phyloP scores from a whole-genome alignment of 2,329 filamentous ascomycete species.

The Ophiostoma sp. region DNA sequence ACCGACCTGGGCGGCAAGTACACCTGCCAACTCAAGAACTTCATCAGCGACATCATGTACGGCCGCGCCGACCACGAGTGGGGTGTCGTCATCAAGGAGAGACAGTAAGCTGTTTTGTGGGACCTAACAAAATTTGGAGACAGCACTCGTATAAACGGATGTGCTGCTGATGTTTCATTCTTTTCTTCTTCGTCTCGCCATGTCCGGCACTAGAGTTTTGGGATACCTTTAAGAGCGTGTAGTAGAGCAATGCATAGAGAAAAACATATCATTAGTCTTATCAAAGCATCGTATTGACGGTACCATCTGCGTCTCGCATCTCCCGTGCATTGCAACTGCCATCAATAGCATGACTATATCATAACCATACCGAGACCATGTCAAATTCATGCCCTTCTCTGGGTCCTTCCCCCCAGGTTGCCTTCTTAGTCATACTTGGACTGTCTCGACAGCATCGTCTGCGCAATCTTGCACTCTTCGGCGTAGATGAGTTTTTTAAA shows the following conservation, averaged over 20 bases:
- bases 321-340: not conserved
- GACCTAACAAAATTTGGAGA: not conserved
- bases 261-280: not conserved
- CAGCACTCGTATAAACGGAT: not conserved
- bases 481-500: slow-evolving; percentile 27
- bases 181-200: not conserved
- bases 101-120: not conserved
- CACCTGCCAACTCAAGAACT: slow-evolving; percentile 59
- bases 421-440: slow-evolving; percentile 24
- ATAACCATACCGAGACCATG: too few relatives aligned
- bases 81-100: slow-evolving; percentile 63
- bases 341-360: not conserved
- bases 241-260: not conserved
- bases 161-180: not conserved
- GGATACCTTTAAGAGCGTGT: not conserved
- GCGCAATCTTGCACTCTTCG: slow-evolving; percentile 29
- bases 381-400: not conserved
- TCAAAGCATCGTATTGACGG: not conserved
- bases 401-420: not conserved
- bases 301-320: not conserved
- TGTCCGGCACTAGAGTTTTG: not conserved
- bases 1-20: slow-evolving; percentile 49
- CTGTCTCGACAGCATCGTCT: slow-evolving; percentile 26
- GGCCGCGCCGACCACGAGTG: slow-evolving; percentile 63
- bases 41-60: slow-evolving; percentile 70